Conservation (phyloP, 2,329 filamentous ascomycete genomes). For the Penicillium sp. region DNA sequence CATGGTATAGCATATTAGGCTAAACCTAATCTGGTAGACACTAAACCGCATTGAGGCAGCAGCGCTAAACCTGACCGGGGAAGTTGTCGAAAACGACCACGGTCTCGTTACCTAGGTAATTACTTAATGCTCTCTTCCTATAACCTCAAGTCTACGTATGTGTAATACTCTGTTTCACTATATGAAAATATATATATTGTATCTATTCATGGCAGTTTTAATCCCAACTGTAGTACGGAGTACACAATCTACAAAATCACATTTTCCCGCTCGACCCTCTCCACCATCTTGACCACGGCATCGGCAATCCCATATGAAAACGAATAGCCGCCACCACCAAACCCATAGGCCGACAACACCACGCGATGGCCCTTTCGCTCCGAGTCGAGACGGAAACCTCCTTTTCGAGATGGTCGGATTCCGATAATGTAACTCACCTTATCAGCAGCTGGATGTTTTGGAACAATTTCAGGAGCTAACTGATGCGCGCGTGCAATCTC, state of each 20-base stretch:
- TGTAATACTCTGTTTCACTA: neutral
- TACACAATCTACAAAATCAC: conserved; percentile 19
- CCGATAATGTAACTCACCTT: conserved; percentile 35
- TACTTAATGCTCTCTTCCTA: no score
- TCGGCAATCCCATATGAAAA: conserved; percentile 39
- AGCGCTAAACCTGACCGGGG: no score
- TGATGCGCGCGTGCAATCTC: conserved; percentile 40
- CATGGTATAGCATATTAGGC: no score
- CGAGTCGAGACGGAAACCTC: conserved; percentile 37
- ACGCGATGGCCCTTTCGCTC: conserved; percentile 25
- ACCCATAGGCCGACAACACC: conserved; percentile 38
- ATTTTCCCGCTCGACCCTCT: conserved; percentile 30
- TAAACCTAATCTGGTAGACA: no score
- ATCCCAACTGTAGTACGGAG: no score
- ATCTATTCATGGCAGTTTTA: no score
- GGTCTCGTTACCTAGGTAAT: no score
- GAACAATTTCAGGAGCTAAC: conserved; percentile 38
- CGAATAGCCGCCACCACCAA: conserved; percentile 39
- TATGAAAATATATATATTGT: no score
- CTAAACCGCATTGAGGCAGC: no score
- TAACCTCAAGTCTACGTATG: no score
- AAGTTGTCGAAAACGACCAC: no score
- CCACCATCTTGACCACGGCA: conserved; percentile 36
- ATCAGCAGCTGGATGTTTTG: conserved; percentile 28
- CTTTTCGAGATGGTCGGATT: conserved; percentile 35